A percentile compares a stretch with the other conserved stretches of the same genome.
phyloP scores from a whole-genome alignment of 306 rosid species.

The Glycine tomentella region DNA sequence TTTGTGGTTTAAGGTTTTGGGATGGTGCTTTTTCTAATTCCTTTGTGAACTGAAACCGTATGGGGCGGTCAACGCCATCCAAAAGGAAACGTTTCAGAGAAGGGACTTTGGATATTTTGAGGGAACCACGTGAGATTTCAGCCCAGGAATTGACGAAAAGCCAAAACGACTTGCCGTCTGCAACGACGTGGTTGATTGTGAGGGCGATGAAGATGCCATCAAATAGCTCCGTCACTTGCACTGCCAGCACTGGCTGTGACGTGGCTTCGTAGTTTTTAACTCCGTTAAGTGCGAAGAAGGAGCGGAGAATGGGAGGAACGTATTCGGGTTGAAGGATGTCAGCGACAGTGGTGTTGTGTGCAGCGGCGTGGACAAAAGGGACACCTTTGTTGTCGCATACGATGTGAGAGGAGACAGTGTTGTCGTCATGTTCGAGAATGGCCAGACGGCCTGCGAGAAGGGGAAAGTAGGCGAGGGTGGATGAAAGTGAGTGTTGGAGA shows the following conservation, averaged over 20 bases:
- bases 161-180: slow-evolving; percentile 57
- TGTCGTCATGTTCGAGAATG: not conserved
- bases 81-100: not conserved
- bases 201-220: slow-evolving; percentile 56
- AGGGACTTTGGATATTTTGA: not conserved
- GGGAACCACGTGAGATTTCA: slow-evolving; percentile 39
- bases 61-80: not conserved
- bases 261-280: slow-evolving; percentile 27
- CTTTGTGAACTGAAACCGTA: slow-evolving; percentile 33
- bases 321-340: slow-evolving; percentile 45
- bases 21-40: not conserved
- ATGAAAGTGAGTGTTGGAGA: slow-evolving; percentile 48
- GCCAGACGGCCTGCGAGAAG: slow-evolving; percentile 51
- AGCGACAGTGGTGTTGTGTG: not conserved
- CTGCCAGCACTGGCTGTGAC: slow-evolving; percentile 49
- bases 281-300: slow-evolving; percentile 51
- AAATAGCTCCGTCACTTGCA: slow-evolving; percentile 57
- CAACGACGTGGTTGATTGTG: slow-evolving; percentile 41
- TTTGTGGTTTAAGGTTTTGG: too few species aligned
- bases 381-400: slow-evolving; percentile 47
- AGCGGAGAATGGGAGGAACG: slow-evolving; percentile 48
- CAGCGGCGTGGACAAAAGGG: slow-evolving; percentile 48
- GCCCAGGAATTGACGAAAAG: slow-evolving; percentile 59
- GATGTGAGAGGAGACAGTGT: slow-evolving; percentile 30
- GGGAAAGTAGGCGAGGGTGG: slow-evolving; percentile 45